Base-by-base conservation (phyloP, 345 rosid genomes). In the Leavenworthia alabamica region DNA sequence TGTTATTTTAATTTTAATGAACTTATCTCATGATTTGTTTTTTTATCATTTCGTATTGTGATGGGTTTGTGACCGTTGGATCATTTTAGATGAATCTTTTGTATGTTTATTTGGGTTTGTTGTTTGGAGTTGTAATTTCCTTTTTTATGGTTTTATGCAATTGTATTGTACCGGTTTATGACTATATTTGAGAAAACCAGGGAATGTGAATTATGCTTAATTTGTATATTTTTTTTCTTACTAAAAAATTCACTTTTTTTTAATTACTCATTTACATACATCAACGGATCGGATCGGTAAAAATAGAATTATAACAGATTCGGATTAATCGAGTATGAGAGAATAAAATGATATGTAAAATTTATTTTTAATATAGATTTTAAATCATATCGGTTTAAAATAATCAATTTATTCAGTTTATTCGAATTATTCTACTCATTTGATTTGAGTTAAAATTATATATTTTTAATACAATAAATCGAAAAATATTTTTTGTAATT, bases 51-150 rank as follows among this genome's bases (percentile, higher is more conserved):
- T 55, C 11, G 43, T 23, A 31, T 53, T 3, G 69, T 70, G 16
- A 47, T 49, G 44, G 63, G 28, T 56, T 47, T 62, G 26, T 62
- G 68, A 64, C 26, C 37, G 57, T 70, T 70, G 68, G 57, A 70
- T 61, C 68, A 24, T 60, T 40, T 14, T 4, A 58, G 36, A 48
- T 40, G 51, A 67, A 58, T 40, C 44, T 55, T 62, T 69, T 20
- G 44, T 70, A 8, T 31, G 17, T 37, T 13, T 70, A 7, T 70
- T 70, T 59, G 60, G 53, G 20, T 59, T 68, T 60, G 31, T 40
- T 41, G 51, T 67, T 67, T 67, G 51, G 59, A 68, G 23, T 60
- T 53, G 12, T 43, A 60, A 68, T 26, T 42, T 68, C 13, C 36
- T 40, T 60, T 40, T 60, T 40, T n/a, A 35, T 40, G 10, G 53